phyloP scores from a whole-genome alignment of 202 grass and related monocot genomes.

The Musa balbisiana region DNA sequence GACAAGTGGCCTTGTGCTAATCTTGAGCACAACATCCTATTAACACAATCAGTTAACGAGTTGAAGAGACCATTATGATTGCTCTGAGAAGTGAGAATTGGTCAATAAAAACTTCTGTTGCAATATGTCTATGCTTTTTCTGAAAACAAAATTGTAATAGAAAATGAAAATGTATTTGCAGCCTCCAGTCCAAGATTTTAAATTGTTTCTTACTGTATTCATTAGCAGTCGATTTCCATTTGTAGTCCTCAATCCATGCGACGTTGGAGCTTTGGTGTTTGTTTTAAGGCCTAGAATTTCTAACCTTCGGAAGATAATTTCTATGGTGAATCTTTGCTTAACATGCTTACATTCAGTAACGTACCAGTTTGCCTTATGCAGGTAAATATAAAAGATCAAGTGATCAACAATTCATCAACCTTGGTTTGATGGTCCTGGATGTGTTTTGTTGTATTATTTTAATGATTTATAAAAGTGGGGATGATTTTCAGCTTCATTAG shows the following conservation, averaged over 20 bases:
- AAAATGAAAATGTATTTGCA: no score
- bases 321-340: not conserved
- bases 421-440: not conserved
- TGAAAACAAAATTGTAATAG: no score
- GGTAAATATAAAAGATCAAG: not conserved
- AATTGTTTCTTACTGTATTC: no score
- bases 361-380: not conserved
- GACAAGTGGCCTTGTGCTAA: no score
- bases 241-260: not conserved
- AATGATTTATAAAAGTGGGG: not conserved
- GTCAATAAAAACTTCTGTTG: no score
- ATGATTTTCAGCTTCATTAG: not conserved
- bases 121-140: no score
- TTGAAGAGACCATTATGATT: no score
- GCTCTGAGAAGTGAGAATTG: no score
- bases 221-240: no score
- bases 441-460: not conserved
- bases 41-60: no score
- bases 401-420: not conserved
- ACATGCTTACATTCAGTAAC: not conserved
- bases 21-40: no score
- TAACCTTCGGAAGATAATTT: not conserved
- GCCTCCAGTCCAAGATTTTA: no score
- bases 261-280: not conserved
- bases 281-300: not conserved